Conservation (phyloP, 768 basidiomycete genomes). For the Rubroboletus satanas region DNA sequence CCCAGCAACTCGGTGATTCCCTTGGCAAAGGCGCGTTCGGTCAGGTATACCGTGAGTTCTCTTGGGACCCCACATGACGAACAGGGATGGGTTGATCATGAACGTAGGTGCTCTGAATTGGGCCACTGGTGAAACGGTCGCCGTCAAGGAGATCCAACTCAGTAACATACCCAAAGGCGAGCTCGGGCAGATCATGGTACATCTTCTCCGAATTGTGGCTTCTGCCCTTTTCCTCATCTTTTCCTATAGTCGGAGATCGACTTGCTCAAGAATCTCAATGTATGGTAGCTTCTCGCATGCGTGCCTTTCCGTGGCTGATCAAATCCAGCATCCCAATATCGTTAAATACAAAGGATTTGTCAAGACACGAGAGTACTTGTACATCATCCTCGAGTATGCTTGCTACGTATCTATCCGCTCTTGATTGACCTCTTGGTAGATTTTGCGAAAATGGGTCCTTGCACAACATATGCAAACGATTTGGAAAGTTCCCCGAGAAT, state of each 20-base stretch:
- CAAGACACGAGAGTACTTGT: constrained; percentile 89
- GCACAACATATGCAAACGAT: constrained; percentile 92
- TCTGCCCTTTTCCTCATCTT: constrained; percentile 6
- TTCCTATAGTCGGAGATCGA: constrained; percentile 85
- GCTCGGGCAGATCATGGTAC: constrained; percentile 95
- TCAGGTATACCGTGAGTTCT: constrained; percentile 87
- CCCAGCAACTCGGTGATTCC: constrained; percentile 90
- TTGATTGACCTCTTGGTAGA: constrained; percentile 29
- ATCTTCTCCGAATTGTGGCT: background rate
- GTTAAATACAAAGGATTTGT: constrained; percentile 99
- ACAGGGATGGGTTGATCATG: constrained; percentile 68
- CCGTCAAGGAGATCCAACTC: constrained; percentile 95
- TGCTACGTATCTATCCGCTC: background rate
- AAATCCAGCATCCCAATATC: constrained; percentile 83
- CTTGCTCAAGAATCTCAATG: constrained; percentile 93
- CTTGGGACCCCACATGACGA: constrained; percentile 23
- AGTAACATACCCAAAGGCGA: constrained; percentile 92
- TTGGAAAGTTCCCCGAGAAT: constrained; percentile 97
- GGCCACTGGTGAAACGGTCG: constrained; percentile 97
- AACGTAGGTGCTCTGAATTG: constrained; percentile 79
- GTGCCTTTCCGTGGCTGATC: constrained; percentile 11
- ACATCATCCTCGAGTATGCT: constrained; percentile 91
- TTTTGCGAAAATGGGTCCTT: constrained; percentile 99
- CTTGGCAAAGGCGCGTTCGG: constrained; percentile 96
- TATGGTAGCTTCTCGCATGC: constrained; percentile 34